Conservation (phyloP, 164 flowering plant genomes). For the Saururus chinensis region DNA sequence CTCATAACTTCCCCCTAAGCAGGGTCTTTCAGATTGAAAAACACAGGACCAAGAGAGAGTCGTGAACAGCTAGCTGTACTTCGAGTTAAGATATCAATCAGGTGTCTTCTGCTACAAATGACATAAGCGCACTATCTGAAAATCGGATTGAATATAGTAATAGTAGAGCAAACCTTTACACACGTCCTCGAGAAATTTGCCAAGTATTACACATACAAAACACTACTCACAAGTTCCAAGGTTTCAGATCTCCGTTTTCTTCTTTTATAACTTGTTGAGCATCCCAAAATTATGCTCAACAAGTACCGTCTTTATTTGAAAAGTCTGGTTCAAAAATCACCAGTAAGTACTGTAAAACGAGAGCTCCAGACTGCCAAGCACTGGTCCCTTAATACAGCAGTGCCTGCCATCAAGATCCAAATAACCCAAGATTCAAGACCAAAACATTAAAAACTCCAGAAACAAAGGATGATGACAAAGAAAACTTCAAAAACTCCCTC, state of each 20-base stretch:
- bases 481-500: not conserved
- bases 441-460: not conserved
- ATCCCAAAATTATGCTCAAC: constrained; percentile 7
- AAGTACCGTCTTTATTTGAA: constrained; percentile 13
- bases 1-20: too few relatives aligned
- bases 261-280: not conserved
- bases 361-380: constrained; percentile 13
- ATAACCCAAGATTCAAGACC: not conserved
- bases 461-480: not conserved
- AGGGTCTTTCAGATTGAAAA: too few relatives aligned
- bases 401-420: constrained; percentile 14
- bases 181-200: not conserved
- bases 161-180: not conserved
- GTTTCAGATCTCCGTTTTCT: not conserved
- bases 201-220: constrained; percentile 2
- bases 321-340: constrained; percentile 9
- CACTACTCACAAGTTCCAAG: not conserved
- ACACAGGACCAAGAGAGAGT: too few relatives aligned
- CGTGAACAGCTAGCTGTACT: too few relatives aligned
- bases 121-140: not conserved
- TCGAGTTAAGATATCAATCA: too few relatives aligned
- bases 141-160: not conserved
- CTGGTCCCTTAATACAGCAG: constrained; percentile 14
- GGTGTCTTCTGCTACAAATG: not conserved
- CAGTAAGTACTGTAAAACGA: constrained; percentile 11